Evolutionary conservation across 2,329 filamentous ascomycete genomes (phyloP).

Genomic region (Aspergillus terreus): DNA sequence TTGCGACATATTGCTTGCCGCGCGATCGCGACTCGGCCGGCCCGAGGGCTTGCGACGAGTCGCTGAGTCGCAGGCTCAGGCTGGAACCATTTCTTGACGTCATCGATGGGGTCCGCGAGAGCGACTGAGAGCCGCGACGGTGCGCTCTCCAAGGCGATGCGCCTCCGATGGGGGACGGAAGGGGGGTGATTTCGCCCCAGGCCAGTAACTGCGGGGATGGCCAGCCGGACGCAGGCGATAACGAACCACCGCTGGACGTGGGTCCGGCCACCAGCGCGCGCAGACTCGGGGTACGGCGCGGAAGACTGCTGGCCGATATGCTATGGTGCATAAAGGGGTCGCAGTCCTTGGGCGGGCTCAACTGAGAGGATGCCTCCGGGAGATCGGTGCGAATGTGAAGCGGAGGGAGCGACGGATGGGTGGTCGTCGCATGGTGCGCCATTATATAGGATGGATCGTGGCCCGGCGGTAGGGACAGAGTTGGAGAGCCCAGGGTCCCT

Average conservation of each 20-base stretch:
- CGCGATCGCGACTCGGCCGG: slow-evolving; percentile 29
- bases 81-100: slow-evolving; percentile 37
- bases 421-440: slow-evolving; percentile 9
- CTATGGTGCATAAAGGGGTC: slow-evolving; percentile 38
- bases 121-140: slow-evolving; percentile 52
- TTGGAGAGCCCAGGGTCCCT: slow-evolving; percentile 7
- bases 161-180: slow-evolving; percentile 66
- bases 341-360: slow-evolving; percentile 27
- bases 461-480: slow-evolving; percentile 8
- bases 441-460: slow-evolving; percentile 5
- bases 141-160: slow-evolving; percentile 43
- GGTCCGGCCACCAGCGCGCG: slow-evolving; percentile 36
- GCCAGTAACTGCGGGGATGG: slow-evolving; percentile 71
- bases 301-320: slow-evolving; percentile 40
- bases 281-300: slow-evolving; percentile 43
- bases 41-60: slow-evolving; percentile 32
- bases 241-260: slow-evolving; percentile 40
- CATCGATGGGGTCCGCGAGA: slow-evolving; percentile 41
- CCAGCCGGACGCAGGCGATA: slow-evolving; percentile 62
- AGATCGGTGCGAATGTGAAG: slow-evolving; percentile 37
- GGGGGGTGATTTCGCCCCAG: slow-evolving; percentile 73
- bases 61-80: slow-evolving; percentile 32
- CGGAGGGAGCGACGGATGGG: slow-evolving; percentile 18
- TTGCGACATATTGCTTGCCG: slow-evolving; percentile 40
- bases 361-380: slow-evolving; percentile 16